Percentiles rank a stretch among this genome's conserved stretches.
Evolutionary conservation across 1,139 yeast genomes (phyloP).

Genomic region (Protomyces gravidus): DNA sequence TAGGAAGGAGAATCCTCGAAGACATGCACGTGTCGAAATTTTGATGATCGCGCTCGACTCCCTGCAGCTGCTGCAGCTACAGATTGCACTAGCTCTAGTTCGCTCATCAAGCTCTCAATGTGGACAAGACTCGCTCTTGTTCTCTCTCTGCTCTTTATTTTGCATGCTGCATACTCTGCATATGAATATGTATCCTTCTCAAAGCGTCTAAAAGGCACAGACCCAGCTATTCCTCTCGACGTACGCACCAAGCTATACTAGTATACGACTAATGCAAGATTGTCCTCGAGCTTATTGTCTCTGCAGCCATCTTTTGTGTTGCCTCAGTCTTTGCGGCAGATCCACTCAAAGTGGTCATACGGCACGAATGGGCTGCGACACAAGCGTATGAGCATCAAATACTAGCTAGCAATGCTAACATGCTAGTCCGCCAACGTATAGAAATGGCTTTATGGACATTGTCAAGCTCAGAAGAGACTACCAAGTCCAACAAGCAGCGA

Average conservation of each 20-base stretch:
- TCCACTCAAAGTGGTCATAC: slow-evolving; percentile 16
- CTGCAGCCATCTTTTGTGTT: background rate
- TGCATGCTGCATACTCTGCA: slow-evolving; percentile 21
- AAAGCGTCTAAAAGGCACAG: background rate
- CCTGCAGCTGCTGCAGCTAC: too few species aligned
- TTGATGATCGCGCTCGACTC: too few species aligned
- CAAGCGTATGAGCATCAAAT: slow-evolving; percentile 4
- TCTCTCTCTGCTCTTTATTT: slow-evolving; percentile 15
- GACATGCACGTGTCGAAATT: too few species aligned
- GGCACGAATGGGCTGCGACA: slow-evolving; percentile 15
- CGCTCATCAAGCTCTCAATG: too few species aligned
- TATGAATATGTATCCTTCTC: slow-evolving; percentile 18
- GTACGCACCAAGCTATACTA: background rate
- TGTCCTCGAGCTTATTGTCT: slow-evolving; percentile 13
- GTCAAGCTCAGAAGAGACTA: slow-evolving; percentile 20
- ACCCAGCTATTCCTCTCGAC: slow-evolving; percentile 13
- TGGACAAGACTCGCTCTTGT: background rate
- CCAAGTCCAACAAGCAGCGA: background rate
- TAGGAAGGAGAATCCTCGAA: too few species aligned
- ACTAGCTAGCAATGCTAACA: background rate
- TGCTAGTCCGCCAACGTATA: background rate
- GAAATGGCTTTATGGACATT: slow-evolving; percentile 18
- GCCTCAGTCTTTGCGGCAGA: slow-evolving; percentile 9
- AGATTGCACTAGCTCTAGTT: too few species aligned
- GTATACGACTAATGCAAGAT: background rate